Evolutionary conservation across 1,284 basidiomycete genomes (phyloP), one percentile per base, ranked within the genome.

Genomic region (Pseudozyma tsukubaensis): DNA sequence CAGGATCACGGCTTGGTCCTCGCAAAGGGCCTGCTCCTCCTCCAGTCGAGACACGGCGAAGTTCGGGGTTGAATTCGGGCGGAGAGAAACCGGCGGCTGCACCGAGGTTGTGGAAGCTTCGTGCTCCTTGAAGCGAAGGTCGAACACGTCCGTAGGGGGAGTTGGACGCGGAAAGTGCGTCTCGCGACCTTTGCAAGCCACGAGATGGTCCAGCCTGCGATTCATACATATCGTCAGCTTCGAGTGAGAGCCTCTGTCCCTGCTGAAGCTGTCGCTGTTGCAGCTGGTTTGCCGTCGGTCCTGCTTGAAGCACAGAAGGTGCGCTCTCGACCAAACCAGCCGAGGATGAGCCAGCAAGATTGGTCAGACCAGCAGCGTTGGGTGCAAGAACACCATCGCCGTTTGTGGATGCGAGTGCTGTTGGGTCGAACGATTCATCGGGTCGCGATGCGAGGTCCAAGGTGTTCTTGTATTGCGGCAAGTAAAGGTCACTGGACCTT

Each of bases 131-230:
- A 10, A 64, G 59, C 1, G 39, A 11, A 4, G 72, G 55, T 13
- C 67, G 67, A 29, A 35, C 50, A 9, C 59, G 68, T 2, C 37
- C 51, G 32, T 69, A 69, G 13, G 72, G 72, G 49, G 66, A 67
- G 47, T 50, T 66, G 50, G 21, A 51, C 32, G 49, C 49, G 6
- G 58, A 53, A 13, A 64, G 47, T 14, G 64, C 54, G n/a, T 74
- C 72, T 52, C 59, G 47, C 19, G 55, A 36, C 16, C 67, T 43
- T 9, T 65, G 50, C 18, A 74, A 24, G 1, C 59, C 54, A 34
- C 72, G 66, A 12, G 72, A 74, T 13, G 72, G 72, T 8, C 72
- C 72, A 8, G 67, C 72, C 45, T 70, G 67, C 10, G 72, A 70
- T 3, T 74, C 67, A 52, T 59, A 66, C 56, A 70, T 50, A 2